These are phyloP conservation scores for Volvox africanus DNA, from an alignment of 139 green algal species.

Conservation along the genomic window DNA sequence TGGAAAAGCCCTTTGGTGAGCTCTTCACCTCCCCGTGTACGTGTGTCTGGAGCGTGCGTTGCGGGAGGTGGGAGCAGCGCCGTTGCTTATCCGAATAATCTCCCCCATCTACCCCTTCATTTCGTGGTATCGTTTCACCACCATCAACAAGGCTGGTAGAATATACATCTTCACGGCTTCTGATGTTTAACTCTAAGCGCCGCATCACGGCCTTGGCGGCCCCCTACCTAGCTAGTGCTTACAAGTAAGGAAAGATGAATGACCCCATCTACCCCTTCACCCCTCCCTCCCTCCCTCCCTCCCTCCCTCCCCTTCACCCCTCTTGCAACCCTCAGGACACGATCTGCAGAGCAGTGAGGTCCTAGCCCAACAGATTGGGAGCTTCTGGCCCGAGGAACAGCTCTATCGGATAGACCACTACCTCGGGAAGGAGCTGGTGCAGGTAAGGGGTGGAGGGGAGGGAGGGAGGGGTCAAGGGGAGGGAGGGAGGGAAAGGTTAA, in stretches of 20 bases:
- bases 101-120: no score
- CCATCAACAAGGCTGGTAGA: no score
- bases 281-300: neutral
- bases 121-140: no score
- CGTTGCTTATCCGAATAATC: neutral
- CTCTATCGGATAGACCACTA: conserved; percentile 99
- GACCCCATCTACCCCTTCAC: neutral
- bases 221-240: no score
- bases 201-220: no score
- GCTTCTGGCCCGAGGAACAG: conserved; percentile 89
- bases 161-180: no score
- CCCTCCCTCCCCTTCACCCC: neutral
- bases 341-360: conserved; percentile 89
- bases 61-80: neutral
- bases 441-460: conserved; percentile 49
- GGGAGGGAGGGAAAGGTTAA: no score
- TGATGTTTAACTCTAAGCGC: no score
- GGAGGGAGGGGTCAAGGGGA: neutral
- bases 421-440: conserved; percentile 96
- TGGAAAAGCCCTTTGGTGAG: conserved; percentile 91
- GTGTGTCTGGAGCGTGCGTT: neutral
- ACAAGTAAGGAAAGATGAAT: no score
- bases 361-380: conserved; percentile 80
- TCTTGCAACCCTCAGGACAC: conserved; percentile 44
- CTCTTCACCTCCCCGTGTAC: no score